A percentile compares a stretch with the other conserved stretches of the same genome.
Conservation (phyloP, 176 grass and related monocot genomes). For the Poa pratensis region DNA sequence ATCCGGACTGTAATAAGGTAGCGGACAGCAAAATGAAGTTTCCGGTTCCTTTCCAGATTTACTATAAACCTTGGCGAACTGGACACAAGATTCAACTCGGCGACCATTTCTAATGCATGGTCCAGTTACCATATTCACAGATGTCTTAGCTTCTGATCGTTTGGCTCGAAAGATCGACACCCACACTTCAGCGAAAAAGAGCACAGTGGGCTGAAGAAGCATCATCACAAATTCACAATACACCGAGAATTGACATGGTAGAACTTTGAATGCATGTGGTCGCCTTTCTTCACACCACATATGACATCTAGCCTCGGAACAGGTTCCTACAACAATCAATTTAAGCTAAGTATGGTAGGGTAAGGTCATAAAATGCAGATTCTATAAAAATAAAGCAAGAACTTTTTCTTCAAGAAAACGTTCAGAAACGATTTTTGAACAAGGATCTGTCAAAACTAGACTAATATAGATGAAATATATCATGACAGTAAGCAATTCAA, state of each 20-base stretch:
- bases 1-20: constrained; percentile 27
- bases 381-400: too few relatives aligned
- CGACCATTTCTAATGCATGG: neutral
- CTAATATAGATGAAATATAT: neutral
- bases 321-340: neutral
- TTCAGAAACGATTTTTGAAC: too few relatives aligned
- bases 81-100: neutral
- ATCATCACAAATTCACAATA: constrained; percentile 29
- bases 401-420: too few relatives aligned
- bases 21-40: constrained; percentile 28
- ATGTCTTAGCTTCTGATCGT: neutral
- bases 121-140: neutral
- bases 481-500: too few relatives aligned
- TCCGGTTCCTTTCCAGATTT: neutral
- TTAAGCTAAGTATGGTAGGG: neutral
- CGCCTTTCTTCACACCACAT: constrained; percentile 12
- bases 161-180: neutral
- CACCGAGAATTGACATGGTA: constrained; percentile 25
- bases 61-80: neutral
- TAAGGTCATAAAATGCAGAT: too few relatives aligned
- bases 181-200: constrained; percentile 32
- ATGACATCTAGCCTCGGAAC: constrained; percentile 26
- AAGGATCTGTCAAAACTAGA: too few relatives aligned
- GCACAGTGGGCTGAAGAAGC: neutral
- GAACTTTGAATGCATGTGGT: neutral